Evolutionary conservation across 2,329 filamentous ascomycete species (phyloP).

Genomic region (Hysterium pulicare): DNA sequence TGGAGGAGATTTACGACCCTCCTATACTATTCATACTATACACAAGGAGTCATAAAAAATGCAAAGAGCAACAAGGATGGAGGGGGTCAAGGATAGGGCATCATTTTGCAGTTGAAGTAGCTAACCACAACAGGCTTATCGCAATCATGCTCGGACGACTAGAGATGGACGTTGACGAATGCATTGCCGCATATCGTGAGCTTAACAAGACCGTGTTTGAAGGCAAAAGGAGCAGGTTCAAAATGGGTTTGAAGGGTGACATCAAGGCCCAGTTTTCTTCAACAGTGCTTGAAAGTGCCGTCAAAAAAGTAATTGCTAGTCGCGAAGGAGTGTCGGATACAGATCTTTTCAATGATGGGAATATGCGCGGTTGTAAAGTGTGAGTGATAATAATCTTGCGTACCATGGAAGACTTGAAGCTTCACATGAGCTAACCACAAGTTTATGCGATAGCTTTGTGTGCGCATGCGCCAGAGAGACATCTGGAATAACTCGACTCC

Average conservation of each 20-base stretch:
- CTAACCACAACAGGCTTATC: conserved; percentile 3
- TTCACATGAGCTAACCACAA: neutral
- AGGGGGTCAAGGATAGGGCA: neutral
- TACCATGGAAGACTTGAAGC: too few relatives aligned
- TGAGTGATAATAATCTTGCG: neutral
- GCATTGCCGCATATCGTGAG: neutral
- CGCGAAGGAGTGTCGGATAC: too few relatives aligned
- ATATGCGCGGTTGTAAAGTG: neutral
- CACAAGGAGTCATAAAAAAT: too few relatives aligned
- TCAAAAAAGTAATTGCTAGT: neutral
- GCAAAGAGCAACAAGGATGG: too few relatives aligned
- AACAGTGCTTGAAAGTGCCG: neutral
- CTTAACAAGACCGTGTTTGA: neutral
- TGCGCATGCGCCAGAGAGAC: conserved; percentile 39
- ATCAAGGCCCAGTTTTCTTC: neutral
- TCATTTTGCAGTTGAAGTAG: too few relatives aligned
- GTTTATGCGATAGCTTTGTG: conserved; percentile 33
- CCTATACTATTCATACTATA: too few relatives aligned
- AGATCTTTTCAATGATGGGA: neutral
- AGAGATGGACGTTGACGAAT: conserved; percentile 3
- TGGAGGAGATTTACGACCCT: too few relatives aligned
- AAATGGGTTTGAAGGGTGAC: neutral
- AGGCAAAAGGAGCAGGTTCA: neutral
- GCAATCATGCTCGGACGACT: conserved; percentile 1
- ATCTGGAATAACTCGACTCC: conserved; percentile 41